phyloP scores from a whole-genome alignment of 129 eudicot genomes.

The Lactuca saligna region DNA sequence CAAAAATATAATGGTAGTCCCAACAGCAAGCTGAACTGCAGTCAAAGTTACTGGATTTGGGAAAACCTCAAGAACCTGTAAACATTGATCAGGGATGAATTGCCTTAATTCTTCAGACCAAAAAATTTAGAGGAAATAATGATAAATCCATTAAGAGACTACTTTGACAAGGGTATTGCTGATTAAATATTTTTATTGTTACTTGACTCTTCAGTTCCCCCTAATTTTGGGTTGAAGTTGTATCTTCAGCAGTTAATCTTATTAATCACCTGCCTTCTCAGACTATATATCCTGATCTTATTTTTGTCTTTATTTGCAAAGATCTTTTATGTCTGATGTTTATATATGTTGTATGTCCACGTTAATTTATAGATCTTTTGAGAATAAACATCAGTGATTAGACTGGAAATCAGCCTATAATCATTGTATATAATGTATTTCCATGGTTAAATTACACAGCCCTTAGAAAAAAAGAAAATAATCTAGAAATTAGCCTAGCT shows the following conservation, averaged over 20 bases:
- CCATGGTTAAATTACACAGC: constrained; percentile 1
- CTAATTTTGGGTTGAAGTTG: no score
- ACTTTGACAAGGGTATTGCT: neutral
- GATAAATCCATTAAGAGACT: neutral
- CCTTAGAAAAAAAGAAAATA: neutral
- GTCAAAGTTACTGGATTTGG: constrained; percentile 79
- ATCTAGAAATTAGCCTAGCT: constrained; percentile 1
- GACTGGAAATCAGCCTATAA: neutral
- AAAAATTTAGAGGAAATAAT: neutral
- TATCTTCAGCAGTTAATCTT: no score
- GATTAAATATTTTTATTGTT: neutral
- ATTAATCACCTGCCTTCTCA: no score
- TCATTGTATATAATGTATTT: neutral
- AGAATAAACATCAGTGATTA: neutral
- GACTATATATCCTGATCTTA: no score
- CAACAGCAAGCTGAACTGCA: constrained; percentile 76
- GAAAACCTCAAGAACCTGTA: constrained; percentile 78
- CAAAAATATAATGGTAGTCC: constrained; percentile 55
- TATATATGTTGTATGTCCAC: no score
- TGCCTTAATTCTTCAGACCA: constrained; percentile 16
- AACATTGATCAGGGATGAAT: constrained; percentile 23
- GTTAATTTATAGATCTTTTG: no score
- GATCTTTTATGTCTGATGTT: no score
- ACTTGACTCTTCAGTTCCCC: no score
- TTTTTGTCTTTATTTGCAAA: no score